phyloP scores from a whole-genome alignment of 148 eudicot species.

The Rhododendron ferrugineum region DNA sequence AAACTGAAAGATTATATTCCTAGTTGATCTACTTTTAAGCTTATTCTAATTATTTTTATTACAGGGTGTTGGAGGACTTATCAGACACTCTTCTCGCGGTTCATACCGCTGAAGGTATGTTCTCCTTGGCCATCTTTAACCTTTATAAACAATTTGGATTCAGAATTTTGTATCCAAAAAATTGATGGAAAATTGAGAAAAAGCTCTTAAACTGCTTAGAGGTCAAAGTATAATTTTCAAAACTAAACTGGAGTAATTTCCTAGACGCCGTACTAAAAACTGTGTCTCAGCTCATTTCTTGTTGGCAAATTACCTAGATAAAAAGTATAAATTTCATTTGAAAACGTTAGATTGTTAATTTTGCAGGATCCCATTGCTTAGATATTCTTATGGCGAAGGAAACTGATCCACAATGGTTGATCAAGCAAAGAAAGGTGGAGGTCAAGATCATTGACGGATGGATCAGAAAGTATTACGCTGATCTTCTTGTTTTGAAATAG shows the following conservation, averaged over 20 bases:
- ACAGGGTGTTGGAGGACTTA: constrained; percentile 39
- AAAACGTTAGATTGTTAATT: background rate
- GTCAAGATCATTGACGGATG: constrained; percentile 36
- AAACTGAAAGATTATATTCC: background rate
- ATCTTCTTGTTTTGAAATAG: constrained; percentile 12
- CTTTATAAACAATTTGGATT: background rate
- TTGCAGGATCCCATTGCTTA: constrained; percentile 50
- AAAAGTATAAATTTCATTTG: background rate
- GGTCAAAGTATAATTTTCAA: background rate
- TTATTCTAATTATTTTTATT: background rate
- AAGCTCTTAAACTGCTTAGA: background rate
- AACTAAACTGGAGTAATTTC: background rate
- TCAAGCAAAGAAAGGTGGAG: constrained; percentile 29
- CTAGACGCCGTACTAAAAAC: background rate
- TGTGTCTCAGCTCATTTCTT: background rate
- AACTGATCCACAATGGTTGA: constrained; percentile 46
- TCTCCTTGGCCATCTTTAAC: background rate
- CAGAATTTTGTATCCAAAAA: background rate
- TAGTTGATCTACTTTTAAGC: background rate
- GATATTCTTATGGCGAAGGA: constrained; percentile 23
- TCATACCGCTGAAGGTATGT: constrained; percentile 26
- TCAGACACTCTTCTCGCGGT: constrained; percentile 33
- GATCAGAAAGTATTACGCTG: constrained; percentile 27
- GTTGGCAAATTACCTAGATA: background rate
- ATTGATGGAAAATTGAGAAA: background rate